A percentile compares a stretch with the other conserved stretches of the same genome.
Evolutionary conservation across 2,329 filamentous ascomycete genomes (phyloP).

Genomic region (Trichoderma hamatum): DNA sequence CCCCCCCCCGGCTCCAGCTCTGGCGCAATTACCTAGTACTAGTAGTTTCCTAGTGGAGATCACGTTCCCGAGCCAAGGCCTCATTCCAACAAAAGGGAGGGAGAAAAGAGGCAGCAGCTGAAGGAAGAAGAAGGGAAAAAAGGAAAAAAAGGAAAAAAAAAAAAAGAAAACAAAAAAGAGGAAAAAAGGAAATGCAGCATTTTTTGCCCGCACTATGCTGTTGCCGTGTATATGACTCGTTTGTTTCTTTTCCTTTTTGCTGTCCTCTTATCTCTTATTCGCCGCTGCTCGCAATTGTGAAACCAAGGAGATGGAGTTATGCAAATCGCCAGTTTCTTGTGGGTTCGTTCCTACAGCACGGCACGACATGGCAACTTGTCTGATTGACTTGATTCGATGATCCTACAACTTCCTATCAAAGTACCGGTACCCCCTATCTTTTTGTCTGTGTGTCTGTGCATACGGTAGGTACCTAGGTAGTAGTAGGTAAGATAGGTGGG

Average conservation of each 20-base stretch:
- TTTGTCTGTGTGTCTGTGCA: background rate
- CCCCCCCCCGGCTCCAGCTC: constrained; percentile 3
- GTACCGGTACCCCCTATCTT: constrained; percentile 3
- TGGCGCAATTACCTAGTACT: constrained; percentile 3
- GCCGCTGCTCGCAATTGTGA: background rate
- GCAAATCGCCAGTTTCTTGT: background rate
- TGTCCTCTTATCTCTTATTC: background rate
- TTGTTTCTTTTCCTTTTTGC: background rate
- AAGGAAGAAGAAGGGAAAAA: background rate
- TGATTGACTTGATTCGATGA: background rate
- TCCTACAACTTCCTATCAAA: background rate
- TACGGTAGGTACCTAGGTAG: too few species aligned
- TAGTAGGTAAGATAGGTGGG: too few species aligned
- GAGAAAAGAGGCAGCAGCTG: background rate
- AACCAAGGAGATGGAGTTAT: constrained; percentile 1
- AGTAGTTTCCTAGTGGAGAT: constrained; percentile 18
- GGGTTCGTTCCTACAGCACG: too few species aligned
- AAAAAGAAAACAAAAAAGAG: background rate
- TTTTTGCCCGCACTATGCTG: background rate
- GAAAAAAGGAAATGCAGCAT: background rate
- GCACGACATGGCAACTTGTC: background rate
- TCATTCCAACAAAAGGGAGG: constrained; percentile 16
- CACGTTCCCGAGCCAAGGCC: background rate
- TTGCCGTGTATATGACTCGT: background rate
- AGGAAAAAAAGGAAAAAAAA: background rate